phyloP scores from a whole-genome alignment of 768 basidiomycete species.

The Boletus rubropictus region DNA sequence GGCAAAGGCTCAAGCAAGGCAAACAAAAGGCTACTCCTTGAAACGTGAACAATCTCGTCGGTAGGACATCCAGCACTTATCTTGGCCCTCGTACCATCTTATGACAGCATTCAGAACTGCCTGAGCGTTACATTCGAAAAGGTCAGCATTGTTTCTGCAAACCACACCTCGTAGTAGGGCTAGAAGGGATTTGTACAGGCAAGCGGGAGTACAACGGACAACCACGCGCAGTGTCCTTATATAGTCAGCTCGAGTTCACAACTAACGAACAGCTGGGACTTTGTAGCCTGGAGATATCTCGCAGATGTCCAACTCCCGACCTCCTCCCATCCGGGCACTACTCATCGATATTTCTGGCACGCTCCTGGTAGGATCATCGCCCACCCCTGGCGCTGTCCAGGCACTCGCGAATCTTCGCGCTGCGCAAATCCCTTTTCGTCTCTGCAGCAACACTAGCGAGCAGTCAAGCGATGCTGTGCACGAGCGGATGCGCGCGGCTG shows the following conservation, averaged over 20 bases:
- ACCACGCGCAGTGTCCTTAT: too few species aligned
- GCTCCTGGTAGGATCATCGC: constrained; percentile 46
- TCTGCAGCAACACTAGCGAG: constrained; percentile 69
- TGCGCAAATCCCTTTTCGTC: constrained; percentile 39
- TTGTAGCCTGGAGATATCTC: too few species aligned
- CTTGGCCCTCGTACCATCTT: background rate
- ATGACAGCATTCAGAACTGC: background rate
- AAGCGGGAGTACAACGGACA: too few species aligned
- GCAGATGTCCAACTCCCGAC: background rate
- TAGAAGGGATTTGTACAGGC: too few species aligned
- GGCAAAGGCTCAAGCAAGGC: background rate
- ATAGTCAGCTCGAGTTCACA: too few species aligned
- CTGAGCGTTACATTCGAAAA: background rate
- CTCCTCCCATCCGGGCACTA: constrained; percentile 37
- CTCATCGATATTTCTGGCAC: constrained; percentile 69
- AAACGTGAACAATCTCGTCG: too few species aligned
- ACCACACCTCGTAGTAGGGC: background rate
- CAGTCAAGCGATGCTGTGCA: constrained; percentile 47
- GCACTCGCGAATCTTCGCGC: constrained; percentile 27
- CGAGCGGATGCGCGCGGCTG: constrained; percentile 40
- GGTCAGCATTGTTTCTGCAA: background rate
- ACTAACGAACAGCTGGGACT: too few species aligned
- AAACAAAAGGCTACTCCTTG: too few species aligned
- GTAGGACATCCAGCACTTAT: background rate
- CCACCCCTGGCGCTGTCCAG: constrained; percentile 42